Conservation (phyloP, 208 protist genomes). For the Crithidia fasciculata region DNA sequence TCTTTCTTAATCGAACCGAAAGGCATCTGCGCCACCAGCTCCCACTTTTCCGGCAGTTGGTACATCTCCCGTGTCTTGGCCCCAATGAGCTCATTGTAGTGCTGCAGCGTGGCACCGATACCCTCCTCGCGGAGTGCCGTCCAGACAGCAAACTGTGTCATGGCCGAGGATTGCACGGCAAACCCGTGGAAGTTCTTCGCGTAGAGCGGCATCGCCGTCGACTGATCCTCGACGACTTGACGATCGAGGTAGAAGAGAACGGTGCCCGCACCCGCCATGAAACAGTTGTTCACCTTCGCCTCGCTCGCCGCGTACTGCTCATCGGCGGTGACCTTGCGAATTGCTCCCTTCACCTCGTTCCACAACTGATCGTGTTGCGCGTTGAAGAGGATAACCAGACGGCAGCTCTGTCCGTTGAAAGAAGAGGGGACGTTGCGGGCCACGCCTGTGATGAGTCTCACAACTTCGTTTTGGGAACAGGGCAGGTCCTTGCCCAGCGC, state of each 20-base stretch:
- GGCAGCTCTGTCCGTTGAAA: background rate
- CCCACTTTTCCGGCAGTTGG: slow-evolving; percentile 35
- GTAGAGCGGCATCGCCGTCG: slow-evolving; percentile 37
- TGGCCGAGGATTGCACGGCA: slow-evolving; percentile 32
- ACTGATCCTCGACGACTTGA: slow-evolving; percentile 11
- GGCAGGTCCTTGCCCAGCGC: background rate
- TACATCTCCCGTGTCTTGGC: slow-evolving; percentile 13
- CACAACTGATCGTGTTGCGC: background rate
- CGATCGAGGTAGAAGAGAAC: slow-evolving; percentile 48
- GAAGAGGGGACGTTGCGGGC: background rate
- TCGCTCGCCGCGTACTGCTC: slow-evolving; percentile 26
- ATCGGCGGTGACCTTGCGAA: slow-evolving; percentile 16
- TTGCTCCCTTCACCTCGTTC: background rate
- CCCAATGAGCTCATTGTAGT: slow-evolving; percentile 54
- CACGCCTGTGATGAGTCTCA: background rate
- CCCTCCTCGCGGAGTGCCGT: slow-evolving; percentile 32
- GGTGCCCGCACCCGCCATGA: slow-evolving; percentile 39
- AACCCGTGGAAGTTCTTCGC: slow-evolving; percentile 38
- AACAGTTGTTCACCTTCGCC: slow-evolving; percentile 45
- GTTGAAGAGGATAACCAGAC: background rate
- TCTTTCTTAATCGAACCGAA: slow-evolving; percentile 36
- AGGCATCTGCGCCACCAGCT: slow-evolving; percentile 48
- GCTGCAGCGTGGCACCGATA: slow-evolving; percentile 45
- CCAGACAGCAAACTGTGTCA: slow-evolving; percentile 60
- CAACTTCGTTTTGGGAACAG: background rate